Percentiles rank a stretch among this genome's conserved stretches.
phyloP scores from a whole-genome alignment of 306 rosid genomes.

The Vachellia pachyceras region DNA sequence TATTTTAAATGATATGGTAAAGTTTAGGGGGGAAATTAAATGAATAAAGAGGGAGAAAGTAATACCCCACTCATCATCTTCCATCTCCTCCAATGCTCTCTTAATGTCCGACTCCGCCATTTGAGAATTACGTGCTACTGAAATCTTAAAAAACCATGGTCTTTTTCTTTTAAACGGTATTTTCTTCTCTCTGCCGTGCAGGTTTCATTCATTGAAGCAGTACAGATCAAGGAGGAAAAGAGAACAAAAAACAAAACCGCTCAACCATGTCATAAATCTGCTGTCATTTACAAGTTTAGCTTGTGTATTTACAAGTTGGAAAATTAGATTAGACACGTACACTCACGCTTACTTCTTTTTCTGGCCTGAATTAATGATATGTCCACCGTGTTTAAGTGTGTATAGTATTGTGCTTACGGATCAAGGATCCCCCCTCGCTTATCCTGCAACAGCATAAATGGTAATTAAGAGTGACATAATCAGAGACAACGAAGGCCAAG shows the following conservation, averaged over 20 bases:
- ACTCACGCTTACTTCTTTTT: neutral
- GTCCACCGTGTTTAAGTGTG: neutral
- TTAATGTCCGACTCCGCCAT: neutral
- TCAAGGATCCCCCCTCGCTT: neutral
- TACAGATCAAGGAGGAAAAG: neutral
- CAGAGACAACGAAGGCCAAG: conserved; percentile 22
- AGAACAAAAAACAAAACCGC: neutral
- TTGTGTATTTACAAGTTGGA: neutral
- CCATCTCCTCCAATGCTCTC: neutral
- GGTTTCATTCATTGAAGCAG: conserved; percentile 24
- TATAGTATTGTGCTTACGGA: neutral
- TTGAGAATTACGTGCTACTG: neutral
- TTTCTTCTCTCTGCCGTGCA: conserved; percentile 12
- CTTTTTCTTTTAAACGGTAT: neutral
- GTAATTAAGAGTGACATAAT: neutral
- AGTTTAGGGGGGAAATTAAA: neutral
- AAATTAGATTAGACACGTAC: neutral
- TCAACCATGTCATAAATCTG: neutral
- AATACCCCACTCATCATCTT: neutral
- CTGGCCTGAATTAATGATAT: neutral
- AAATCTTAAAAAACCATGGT: neutral
- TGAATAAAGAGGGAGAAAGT: neutral
- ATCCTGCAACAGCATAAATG: neutral
- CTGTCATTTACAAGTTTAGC: neutral
- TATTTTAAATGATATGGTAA: neutral